Percentiles rank a stretch among this genome's conserved stretches.
phyloP scores from a whole-genome alignment of 169 alveolate genomes.

The Babesia sp. region DNA sequence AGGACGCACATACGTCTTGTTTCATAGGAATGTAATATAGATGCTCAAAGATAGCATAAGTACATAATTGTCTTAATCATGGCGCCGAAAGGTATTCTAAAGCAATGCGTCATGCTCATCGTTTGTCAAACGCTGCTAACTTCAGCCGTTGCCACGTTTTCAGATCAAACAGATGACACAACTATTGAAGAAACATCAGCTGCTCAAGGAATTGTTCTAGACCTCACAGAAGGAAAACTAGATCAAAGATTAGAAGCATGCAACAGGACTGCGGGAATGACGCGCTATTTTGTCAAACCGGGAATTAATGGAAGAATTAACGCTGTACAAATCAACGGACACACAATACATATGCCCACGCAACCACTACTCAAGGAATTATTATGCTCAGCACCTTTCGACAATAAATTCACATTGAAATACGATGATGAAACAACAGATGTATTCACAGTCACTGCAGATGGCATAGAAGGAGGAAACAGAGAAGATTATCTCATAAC shows the following conservation, averaged over 20 bases:
- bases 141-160: not conserved
- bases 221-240: constrained; percentile 15
- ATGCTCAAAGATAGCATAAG: not conserved
- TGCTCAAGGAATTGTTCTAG: constrained; percentile 1
- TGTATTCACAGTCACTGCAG: not conserved
- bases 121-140: not conserved
- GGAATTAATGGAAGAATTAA: not conserved
- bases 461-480: constrained; percentile 18
- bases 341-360: not conserved
- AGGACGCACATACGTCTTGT: too few relatives aligned
- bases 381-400: constrained; percentile 51
- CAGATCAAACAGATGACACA: too few relatives aligned
- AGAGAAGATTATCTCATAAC: too few relatives aligned
- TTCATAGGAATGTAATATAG: not conserved
- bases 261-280: constrained; percentile 23
- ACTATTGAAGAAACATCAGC: too few relatives aligned
- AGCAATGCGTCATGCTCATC: not conserved
- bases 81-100: not conserved
- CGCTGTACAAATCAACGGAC: not conserved
- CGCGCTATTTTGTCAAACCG: constrained; percentile 26
- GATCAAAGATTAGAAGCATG: constrained; percentile 8
- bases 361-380: constrained; percentile 1
- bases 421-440: constrained; percentile 27
- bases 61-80: not conserved
- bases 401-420: constrained; percentile 28